Evolutionary conservation across 2,329 filamentous ascomycete species (phyloP), one percentile per base, ranked within the genome.

Genomic region (Ophiognomonia clavigignenti-juglandacearum): DNA sequence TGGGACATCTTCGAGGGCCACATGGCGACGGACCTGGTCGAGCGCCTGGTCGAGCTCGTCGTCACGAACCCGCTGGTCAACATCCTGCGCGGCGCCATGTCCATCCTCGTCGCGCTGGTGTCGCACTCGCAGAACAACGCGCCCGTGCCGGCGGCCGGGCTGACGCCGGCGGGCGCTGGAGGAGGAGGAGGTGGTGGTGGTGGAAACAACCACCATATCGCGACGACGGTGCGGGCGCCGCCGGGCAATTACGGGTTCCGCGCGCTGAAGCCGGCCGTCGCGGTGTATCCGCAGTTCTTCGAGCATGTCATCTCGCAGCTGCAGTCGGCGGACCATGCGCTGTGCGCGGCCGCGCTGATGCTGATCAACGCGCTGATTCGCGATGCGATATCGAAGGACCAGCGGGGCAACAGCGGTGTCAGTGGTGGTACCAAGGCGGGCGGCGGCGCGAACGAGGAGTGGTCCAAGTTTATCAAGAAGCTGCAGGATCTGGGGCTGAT

Each of bases 41-140:
- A 85, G 66, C 73, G 80, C 73, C 82, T 96, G 52, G 91, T 97
- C 57, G 86, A 96, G 65, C 77, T 98, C 43, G 89, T 97, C 53
- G 92, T 97, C 58, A 92, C 83, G 26, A 93, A 97, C 64, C 93
- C 92, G 20, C 78, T 98, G 52, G 93, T 98, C 67, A 98, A 98
- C 64, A 96, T 97, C 61, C 81, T 98, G 51, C 83, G 93, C 54
- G 93, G 93, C 59, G 92, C 92, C 60, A 96, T 98, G 87, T 92
- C 90, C 39, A 95, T 98, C 52, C 78, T 98, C 47, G 92, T 96
- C 39, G 89, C 91, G 11, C 85, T 97, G 48, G 92, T 98, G 43
- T 86, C 89, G 53, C 86, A 95, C 66, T 89, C 90, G 23, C 83
- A 88, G 61, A 79, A 77, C 10, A 68, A 72, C 35, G 60, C 67